Evolutionary conservation across 805 yeast genomes (phyloP).

Genomic region (Saturnispora ahearnii): DNA sequence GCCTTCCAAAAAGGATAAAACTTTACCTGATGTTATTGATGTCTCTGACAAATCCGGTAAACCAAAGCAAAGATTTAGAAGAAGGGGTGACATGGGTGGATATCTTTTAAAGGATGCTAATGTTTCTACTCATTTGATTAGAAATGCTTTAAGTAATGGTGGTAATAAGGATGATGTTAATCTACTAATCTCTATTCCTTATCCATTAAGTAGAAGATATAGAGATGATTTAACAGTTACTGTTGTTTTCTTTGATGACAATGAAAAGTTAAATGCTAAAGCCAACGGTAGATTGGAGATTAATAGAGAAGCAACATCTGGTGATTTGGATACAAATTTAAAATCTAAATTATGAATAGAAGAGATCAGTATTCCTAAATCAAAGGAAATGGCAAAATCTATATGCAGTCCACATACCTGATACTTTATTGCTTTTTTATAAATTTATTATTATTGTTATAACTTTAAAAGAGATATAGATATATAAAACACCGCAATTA

Average conservation of each 20-base stretch:
- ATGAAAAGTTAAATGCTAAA: constrained; percentile 40
- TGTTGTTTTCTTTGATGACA: constrained; percentile 73
- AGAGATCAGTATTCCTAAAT: too few relatives aligned
- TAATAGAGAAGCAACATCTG: constrained; percentile 48
- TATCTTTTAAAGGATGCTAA: constrained; percentile 73
- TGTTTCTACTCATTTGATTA: constrained; percentile 84
- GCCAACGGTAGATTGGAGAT: constrained; percentile 45
- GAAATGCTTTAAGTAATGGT: constrained; percentile 84
- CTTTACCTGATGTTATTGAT: constrained; percentile 56
- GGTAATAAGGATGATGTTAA: constrained; percentile 83
- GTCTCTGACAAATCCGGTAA: constrained; percentile 49
- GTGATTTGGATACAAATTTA: constrained; percentile 35
- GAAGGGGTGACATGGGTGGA: constrained; percentile 28
- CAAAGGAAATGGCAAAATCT: too few relatives aligned
- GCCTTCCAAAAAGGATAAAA: constrained; percentile 27
- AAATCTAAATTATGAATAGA: constrained; percentile 38
- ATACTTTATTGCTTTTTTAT: background rate
- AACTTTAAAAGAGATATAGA: background rate
- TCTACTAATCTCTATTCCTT: constrained; percentile 82
- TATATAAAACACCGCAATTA: too few relatives aligned
- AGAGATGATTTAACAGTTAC: constrained; percentile 95
- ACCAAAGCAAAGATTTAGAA: constrained; percentile 69
- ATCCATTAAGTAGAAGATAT: constrained; percentile 83
- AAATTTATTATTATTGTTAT: background rate
- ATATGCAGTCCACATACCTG: background rate